Evolutionary conservation across 2,329 filamentous ascomycete species (phyloP).

Genomic region (Ceratocystis ficicola): DNA sequence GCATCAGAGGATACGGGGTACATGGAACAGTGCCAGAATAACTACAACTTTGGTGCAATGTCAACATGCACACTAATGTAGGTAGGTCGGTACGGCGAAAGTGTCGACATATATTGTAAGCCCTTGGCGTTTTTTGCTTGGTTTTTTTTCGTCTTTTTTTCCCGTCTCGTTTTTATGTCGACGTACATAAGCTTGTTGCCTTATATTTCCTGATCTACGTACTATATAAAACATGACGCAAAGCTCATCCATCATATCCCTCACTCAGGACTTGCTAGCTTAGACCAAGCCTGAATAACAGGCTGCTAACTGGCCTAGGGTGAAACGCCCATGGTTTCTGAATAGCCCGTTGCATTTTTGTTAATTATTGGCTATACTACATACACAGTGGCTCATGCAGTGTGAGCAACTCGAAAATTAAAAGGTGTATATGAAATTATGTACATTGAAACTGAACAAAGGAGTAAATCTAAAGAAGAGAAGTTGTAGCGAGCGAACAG

Average conservation of each 20-base stretch:
- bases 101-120: background rate
- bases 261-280: too few species aligned
- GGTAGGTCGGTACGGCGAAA: background rate
- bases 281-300: too few species aligned
- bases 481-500: background rate
- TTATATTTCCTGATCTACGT: too few species aligned
- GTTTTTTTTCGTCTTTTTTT: background rate
- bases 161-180: background rate
- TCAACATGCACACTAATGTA: slow-evolving; percentile 44
- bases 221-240: background rate
- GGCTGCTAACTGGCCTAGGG: too few species aligned
- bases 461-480: slow-evolving; percentile 9
- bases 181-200: background rate
- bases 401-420: background rate
- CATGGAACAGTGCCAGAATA: slow-evolving; percentile 52
- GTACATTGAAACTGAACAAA: slow-evolving; percentile 15
- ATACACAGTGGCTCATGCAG: too few species aligned
- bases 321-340: too few species aligned
- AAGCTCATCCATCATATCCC: background rate
- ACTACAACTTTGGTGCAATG: slow-evolving; percentile 34
- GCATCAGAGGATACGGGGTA: slow-evolving; percentile 62
- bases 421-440: slow-evolving; percentile 21
- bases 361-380: too few species aligned
- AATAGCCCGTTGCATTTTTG: too few species aligned
- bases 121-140: background rate